Evolutionary conservation across 345 rosid species (phyloP), one percentile per base, ranked within the genome.

Genomic region (Populus davidiana): DNA sequence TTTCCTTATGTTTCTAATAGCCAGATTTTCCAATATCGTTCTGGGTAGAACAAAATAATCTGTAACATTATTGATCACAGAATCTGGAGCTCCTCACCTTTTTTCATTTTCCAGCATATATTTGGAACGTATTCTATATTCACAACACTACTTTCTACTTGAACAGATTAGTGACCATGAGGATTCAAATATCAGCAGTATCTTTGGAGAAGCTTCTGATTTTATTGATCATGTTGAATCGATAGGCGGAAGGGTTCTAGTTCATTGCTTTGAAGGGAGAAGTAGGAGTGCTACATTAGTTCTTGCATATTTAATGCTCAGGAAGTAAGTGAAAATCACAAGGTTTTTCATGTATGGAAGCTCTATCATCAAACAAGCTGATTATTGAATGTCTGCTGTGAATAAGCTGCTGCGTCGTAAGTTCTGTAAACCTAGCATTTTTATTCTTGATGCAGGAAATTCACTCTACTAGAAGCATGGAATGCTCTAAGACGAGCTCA

Each of bases 251-350:
- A 69, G 47, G 33, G 80, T 93, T 64, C 83, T 96, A 72, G 97
- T 96, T 80, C 99, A 96, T 82, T 96, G 99, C 88, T 96, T 96
- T 39, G 99, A 96, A 86, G 99, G 99, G 79, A 92, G 86, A 81
- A 96, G 99, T 86, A 91, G 98, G 87, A 96, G 99, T 81, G 95
- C 98, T 69, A 96, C 98, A 2, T 76, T 92, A 49, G 97, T 96
- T 72, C 77, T 94, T 8, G 97, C 98, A 17, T 90, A 92, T 85
- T 77, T 96, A 71, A 94, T 96, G 98, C 91, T 92, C 54, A 84
- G 94, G 70, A 94, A 92, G 99, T 96, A 88, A 89, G 98, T 81
- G 59, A 66, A 59, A 35, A 64, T 43, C 43, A 33, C 20, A 4
- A 39, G 18, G 1, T 44, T 43, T 38, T 44, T 59, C 64, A 59